Evolutionary conservation across 1,284 basidiomycete species (phyloP).

Genomic region (Leccinum subrobustum): DNA sequence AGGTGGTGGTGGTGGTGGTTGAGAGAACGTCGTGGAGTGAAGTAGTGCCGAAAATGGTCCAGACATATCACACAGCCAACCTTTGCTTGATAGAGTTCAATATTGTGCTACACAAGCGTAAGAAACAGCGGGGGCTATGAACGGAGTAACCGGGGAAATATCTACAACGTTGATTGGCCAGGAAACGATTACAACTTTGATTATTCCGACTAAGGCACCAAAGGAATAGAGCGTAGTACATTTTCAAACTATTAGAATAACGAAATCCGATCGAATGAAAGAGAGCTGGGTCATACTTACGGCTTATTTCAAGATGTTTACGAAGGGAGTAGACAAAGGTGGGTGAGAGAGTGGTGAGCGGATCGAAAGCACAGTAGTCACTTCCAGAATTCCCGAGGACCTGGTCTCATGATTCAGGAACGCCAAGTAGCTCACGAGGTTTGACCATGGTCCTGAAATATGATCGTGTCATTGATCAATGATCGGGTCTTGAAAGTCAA

Average conservation of each 20-base stretch:
- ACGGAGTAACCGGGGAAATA: slow-evolving; percentile 18
- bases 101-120: neutral
- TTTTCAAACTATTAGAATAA: slow-evolving; percentile 21
- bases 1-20: neutral
- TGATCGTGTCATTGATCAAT: neutral
- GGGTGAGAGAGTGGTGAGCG: neutral
- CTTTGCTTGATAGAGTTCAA: neutral
- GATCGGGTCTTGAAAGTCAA: too few relatives aligned
- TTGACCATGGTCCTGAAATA: neutral
- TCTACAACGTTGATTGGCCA: slow-evolving; percentile 21
- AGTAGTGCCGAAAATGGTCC: neutral
- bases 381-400: neutral
- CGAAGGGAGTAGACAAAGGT: neutral
- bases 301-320: neutral
- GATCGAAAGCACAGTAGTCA: neutral
- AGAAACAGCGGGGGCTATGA: slow-evolving; percentile 2
- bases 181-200: slow-evolving; percentile 17
- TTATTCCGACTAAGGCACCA: slow-evolving; percentile 31
- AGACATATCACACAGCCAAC: slow-evolving; percentile 7
- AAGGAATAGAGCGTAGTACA: slow-evolving; percentile 26
- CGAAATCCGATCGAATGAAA: neutral
- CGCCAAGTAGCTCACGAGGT: too few relatives aligned
- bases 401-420: too few relatives aligned
- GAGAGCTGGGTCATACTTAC: neutral
- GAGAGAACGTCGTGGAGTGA: neutral